phyloP scores from a whole-genome alignment of 176 grass and related monocot genomes.

The Carex scoparia region DNA sequence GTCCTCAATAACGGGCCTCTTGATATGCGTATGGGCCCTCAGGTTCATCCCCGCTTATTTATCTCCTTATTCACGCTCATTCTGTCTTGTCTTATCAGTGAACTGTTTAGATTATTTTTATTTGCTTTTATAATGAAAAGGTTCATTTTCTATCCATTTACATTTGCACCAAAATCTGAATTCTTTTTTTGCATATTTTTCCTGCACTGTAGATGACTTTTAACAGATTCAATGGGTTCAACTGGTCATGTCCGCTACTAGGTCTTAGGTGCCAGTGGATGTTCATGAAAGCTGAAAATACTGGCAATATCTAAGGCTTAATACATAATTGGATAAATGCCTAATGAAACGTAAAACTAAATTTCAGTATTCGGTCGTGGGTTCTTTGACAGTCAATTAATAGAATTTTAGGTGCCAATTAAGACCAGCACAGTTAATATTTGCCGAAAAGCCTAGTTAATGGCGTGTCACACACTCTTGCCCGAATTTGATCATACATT shows the following conservation, averaged over 20 bases:
- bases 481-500: too few species aligned
- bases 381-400: not conserved
- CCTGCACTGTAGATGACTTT: not conserved
- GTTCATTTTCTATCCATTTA: not conserved
- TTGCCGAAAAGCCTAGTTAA: not conserved
- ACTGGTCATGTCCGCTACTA: not conserved
- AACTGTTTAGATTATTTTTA: not conserved
- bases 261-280: not conserved
- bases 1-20: slow-evolving; percentile 69
- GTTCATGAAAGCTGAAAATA: not conserved
- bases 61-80: not conserved
- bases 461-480: too few species aligned
- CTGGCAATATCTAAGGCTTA: not conserved
- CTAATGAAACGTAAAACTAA: not conserved
- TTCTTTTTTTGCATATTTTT: not conserved
- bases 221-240: not conserved
- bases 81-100: not conserved
- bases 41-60: slow-evolving; percentile 25
- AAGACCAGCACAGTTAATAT: not conserved
- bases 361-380: not conserved
- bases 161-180: not conserved
- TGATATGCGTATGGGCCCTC: slow-evolving; percentile 97
- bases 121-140: not conserved
- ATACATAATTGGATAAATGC: not conserved
- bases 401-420: not conserved